phyloP scores from a whole-genome alignment of 208 protist genomes.

The Entamoeba moshkovskii region DNA sequence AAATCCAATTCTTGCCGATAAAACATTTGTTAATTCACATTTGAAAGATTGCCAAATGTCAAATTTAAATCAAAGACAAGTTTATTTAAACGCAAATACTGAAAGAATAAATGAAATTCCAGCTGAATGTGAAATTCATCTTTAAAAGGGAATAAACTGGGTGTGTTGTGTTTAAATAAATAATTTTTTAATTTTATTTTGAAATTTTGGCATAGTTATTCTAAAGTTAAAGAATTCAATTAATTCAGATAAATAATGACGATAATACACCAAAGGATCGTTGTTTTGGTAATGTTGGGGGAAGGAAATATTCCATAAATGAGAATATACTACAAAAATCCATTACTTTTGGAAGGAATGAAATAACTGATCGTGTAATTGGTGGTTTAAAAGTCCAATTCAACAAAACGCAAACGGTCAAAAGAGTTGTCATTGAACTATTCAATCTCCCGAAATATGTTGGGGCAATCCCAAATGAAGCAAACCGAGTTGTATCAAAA shows the following conservation, averaged over 20 bases:
- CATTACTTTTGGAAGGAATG: not conserved
- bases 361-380: not conserved
- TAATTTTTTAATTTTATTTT: too few species aligned
- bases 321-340: not conserved
- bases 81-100: too few species aligned
- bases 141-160: too few species aligned
- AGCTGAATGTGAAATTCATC: too few species aligned
- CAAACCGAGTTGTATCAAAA: not conserved
- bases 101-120: too few species aligned
- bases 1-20: not conserved
- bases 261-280: not conserved
- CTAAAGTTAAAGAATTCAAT: too few species aligned
- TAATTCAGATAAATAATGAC: not conserved
- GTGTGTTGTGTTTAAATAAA: too few species aligned
- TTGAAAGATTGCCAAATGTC: not conserved
- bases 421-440: not conserved
- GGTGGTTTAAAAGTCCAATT: not conserved
- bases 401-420: not conserved
- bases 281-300: not conserved
- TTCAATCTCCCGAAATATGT: not conserved
- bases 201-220: too few species aligned
- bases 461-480: not conserved
- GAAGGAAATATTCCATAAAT: not conserved
- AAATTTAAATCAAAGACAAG: too few species aligned
- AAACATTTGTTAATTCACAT: not conserved